Evolutionary conservation across 139 green algal genomes (phyloP), one percentile per base, ranked within the genome.

Genomic region (Micractinium conductrix): DNA sequence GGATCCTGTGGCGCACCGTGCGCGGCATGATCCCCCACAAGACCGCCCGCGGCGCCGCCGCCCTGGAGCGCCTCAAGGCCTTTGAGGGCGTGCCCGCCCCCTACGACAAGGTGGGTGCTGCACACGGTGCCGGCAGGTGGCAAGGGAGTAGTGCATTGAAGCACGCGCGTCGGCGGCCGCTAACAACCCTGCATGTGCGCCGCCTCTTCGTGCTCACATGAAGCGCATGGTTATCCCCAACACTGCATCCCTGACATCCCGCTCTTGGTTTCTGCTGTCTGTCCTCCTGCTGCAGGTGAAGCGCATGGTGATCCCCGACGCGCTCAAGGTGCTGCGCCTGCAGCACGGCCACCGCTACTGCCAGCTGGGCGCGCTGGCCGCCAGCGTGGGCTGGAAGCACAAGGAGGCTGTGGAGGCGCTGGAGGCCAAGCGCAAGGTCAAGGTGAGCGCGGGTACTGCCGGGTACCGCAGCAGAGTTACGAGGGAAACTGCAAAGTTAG

Each of bases 11-110:
- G 95, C 91, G 96, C 84, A 98, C 95, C 28, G 86, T 99, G 53
- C 92, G 97, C 78, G 96, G 97, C 60, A 99, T 99, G 97, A 85
- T 99, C 33, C 97, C 97, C 22, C 96, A 99, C 94, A 99, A 99
- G 96, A 98, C 95, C 38, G 75, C 92, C 70, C 94, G 97, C 74
- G 97, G 97, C 63, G 93, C 91, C 40, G 94, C 93, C 28, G 97
- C 97, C n/a, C 87, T 99, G 89, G 96, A 98, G 85, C 91, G 97
- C 75, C 88, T 99, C 35, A 98, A 99, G 95, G 83, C 35, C 43
- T 99, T 97, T 84, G 97, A 99, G 93, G 97, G 97, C 75, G 91
- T 99, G 60, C 97, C 97, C 16, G 70, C 90, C 22, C 87, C 84
- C 58, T 89, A 89, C 69, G 84, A 91, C 79, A 89, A 87, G 65